Conservation (phyloP, 2,329 filamentous ascomycete genomes). For the Truncatella angustata region DNA sequence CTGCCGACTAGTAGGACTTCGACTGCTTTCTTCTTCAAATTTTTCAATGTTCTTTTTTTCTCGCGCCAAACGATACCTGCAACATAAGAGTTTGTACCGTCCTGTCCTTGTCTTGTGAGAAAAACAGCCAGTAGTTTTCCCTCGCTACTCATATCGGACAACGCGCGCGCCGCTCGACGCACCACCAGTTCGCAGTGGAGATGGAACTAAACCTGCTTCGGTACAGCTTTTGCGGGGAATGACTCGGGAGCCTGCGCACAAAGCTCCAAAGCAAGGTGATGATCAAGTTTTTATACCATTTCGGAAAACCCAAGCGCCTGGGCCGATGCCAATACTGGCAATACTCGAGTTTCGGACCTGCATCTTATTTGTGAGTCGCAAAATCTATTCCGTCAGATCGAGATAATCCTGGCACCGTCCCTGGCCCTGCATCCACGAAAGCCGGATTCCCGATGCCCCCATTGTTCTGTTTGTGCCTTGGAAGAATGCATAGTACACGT, state of each 20-base stretch:
- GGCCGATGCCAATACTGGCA: not conserved
- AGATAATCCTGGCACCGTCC: not conserved
- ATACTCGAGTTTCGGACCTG: not conserved
- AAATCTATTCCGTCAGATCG: slow-evolving; percentile 6
- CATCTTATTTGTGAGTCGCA: slow-evolving; percentile 2
- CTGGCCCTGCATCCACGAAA: not conserved
- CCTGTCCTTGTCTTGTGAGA: no score
- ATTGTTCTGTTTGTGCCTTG: not conserved
- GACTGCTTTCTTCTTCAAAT: no score
- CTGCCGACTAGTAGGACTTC: not conserved
- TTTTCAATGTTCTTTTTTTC: no score
- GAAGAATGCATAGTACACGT: no score
- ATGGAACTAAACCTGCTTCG: slow-evolving; percentile 1
- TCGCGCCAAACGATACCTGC: no score
- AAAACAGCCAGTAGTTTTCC: not conserved
- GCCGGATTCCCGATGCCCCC: not conserved
- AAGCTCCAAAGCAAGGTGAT: not conserved
- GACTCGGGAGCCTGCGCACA: not conserved
- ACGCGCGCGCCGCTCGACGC: no score
- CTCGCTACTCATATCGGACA: no score
- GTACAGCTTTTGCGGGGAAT: not conserved
- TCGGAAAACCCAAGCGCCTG: not conserved
- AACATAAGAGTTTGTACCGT: no score
- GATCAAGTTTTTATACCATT: not conserved
- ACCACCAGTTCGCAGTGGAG: not conserved